A percentile compares a stretch with the other conserved stretches of the same genome.
phyloP scores from a whole-genome alignment of 2,329 filamentous ascomycete genomes.

The Sarocladium oryzae region DNA sequence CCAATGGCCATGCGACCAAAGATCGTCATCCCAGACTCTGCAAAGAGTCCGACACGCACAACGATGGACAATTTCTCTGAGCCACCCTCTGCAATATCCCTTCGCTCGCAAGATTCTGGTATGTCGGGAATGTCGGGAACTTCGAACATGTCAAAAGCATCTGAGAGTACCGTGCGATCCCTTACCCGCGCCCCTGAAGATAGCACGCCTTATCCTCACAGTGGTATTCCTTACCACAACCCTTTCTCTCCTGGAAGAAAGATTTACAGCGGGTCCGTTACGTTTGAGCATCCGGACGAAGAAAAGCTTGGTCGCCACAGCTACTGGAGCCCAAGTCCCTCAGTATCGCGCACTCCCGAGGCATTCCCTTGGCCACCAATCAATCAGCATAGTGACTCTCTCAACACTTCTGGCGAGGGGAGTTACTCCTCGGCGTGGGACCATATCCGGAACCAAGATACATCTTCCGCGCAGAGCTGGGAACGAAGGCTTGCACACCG shows the following conservation, averaged over 20 bases:
- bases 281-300: slow-evolving; percentile 8
- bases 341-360: neutral
- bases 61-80: neutral
- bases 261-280: slow-evolving; percentile 16
- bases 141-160: slow-evolving; percentile 18
- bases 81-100: neutral
- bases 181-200: slow-evolving; percentile 23
- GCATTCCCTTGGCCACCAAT: neutral
- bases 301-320: neutral
- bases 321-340: neutral
- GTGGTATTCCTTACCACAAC: slow-evolving; percentile 14
- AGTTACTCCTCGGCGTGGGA: neutral
- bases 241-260: slow-evolving; percentile 10
- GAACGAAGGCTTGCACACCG: neutral
- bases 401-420: neutral
- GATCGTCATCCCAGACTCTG: slow-evolving; percentile 20
- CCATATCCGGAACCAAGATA: no score
- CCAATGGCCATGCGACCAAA: slow-evolving; percentile 23
- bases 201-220: slow-evolving; percentile 23
- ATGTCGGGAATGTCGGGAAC: slow-evolving; percentile 12
- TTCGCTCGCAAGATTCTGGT: slow-evolving; percentile 15
- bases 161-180: slow-evolving; percentile 17
- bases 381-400: neutral
- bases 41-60: neutral
- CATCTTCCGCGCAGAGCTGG: no score